Conservation (phyloP, 495 filamentous ascomycete genomes). For the Cercophora newfieldiana region DNA sequence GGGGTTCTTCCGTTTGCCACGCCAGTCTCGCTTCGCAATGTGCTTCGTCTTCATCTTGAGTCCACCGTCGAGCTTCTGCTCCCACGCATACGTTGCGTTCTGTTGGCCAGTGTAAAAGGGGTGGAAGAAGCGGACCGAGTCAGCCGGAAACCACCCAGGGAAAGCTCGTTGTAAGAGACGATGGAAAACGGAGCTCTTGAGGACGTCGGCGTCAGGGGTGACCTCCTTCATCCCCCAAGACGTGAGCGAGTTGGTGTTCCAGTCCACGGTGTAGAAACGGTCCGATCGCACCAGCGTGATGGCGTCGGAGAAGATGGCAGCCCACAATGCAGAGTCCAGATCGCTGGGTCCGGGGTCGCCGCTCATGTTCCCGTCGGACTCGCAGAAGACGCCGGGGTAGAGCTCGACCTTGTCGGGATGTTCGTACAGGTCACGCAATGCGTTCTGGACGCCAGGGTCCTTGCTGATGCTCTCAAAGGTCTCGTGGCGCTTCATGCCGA, state of each 20-base stretch:
- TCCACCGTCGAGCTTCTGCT: neutral
- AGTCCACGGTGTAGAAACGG: conserved; percentile 72
- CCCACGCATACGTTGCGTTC: conserved; percentile 3
- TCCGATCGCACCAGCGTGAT: conserved; percentile 76
- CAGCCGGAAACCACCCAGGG: conserved; percentile 67
- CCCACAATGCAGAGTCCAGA: no score
- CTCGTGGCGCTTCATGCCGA: conserved; percentile 64
- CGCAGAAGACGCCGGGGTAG: conserved; percentile 61
- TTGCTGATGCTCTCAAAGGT: conserved; percentile 77
- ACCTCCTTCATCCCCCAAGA: conserved; percentile 77
- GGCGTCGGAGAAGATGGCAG: conserved; percentile 78
- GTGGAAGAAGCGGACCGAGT: conserved; percentile 74
- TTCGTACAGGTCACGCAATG: conserved; percentile 71
- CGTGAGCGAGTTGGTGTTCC: conserved; percentile 69
- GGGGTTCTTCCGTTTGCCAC: neutral
- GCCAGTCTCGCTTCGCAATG: neutral
- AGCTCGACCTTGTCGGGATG: conserved; percentile 62
- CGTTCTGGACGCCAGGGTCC: conserved; percentile 67
- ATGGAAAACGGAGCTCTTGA: conserved; percentile 72
- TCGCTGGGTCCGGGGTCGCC: conserved; percentile 69
- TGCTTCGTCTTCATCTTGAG: neutral
- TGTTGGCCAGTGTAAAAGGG: conserved; percentile 48
- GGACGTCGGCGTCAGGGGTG: conserved; percentile 62
- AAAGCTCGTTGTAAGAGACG: conserved; percentile 70
- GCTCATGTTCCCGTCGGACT: conserved; percentile 62